Evolutionary conservation across 352 stramenopile genomes (phyloP).

Genomic region (Globisporangium perplexum): DNA sequence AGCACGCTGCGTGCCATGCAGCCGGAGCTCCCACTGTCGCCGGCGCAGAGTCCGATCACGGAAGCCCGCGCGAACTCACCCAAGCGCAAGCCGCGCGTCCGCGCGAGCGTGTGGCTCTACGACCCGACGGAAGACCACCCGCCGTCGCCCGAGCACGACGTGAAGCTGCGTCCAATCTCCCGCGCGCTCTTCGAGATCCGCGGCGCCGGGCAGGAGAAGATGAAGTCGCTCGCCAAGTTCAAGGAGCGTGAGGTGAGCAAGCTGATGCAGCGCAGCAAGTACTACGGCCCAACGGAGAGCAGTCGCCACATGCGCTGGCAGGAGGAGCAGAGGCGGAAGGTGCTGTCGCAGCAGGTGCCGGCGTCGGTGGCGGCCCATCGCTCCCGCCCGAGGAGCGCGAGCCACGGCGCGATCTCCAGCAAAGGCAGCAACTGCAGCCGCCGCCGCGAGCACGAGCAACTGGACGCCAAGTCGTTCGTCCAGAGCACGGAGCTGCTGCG

Average conservation of each 20-base stretch:
- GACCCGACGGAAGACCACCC: slow-evolving; percentile 46
- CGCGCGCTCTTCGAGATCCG: slow-evolving; percentile 74
- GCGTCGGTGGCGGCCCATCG: slow-evolving; percentile 3
- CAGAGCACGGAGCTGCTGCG: slow-evolving; percentile 47
- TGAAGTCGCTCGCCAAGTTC: slow-evolving; percentile 44
- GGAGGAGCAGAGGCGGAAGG: slow-evolving; percentile 53
- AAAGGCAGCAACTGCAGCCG: slow-evolving; percentile 16
- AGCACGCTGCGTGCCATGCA: neutral
- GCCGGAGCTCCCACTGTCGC: neutral
- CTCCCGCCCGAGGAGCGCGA: slow-evolving; percentile 25
- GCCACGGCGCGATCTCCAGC: slow-evolving; percentile 24
- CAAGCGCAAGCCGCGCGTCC: slow-evolving; percentile 22
- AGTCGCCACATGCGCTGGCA: slow-evolving; percentile 75
- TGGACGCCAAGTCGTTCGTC: slow-evolving; percentile 56
- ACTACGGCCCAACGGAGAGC: slow-evolving; percentile 75
- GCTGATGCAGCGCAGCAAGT: slow-evolving; percentile 59
- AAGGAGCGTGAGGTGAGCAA: slow-evolving; percentile 47
- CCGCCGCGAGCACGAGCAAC: slow-evolving; percentile 22
- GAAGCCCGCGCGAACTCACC: slow-evolving; percentile 7
- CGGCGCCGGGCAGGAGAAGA: slow-evolving; percentile 49
- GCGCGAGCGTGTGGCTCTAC: slow-evolving; percentile 54
- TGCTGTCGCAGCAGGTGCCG: slow-evolving; percentile 16
- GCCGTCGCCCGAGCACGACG: slow-evolving; percentile 27
- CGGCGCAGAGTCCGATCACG: slow-evolving; percentile 7
- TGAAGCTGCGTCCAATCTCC: slow-evolving; percentile 71